phyloP scores from a whole-genome alignment of 768 basidiomycete genomes.

The Pisolithus tinctorius region DNA sequence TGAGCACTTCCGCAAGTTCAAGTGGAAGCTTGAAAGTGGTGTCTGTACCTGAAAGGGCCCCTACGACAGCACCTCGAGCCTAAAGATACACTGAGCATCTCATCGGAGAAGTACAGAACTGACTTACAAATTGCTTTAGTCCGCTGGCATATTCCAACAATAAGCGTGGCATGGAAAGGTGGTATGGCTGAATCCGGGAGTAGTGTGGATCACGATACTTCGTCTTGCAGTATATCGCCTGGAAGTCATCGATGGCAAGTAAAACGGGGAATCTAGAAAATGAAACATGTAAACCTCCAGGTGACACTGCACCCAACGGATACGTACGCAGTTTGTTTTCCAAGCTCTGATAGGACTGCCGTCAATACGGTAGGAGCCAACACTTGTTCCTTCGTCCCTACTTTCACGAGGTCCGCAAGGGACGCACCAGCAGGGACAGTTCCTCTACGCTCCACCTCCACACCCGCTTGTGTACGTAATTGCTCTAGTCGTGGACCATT shows the following conservation, averaged over 20 bases:
- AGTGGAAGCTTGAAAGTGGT: slow-evolving; percentile 50
- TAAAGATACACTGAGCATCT: slow-evolving; percentile 22
- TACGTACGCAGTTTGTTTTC: slow-evolving; percentile 52
- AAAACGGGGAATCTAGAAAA: slow-evolving; percentile 62
- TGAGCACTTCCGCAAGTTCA: slow-evolving; percentile 61
- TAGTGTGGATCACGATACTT: slow-evolving; percentile 72
- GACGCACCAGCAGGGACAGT: slow-evolving; percentile 41
- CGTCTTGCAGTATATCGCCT: slow-evolving; percentile 65
- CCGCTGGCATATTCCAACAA: slow-evolving; percentile 78
- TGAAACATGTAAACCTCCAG: not conserved
- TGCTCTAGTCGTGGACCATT: slow-evolving; percentile 42
- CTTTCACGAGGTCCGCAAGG: slow-evolving; percentile 48
- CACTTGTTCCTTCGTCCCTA: slow-evolving; percentile 48
- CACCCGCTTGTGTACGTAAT: slow-evolving; percentile 35
- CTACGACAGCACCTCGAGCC: slow-evolving; percentile 66
- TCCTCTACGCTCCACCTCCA: slow-evolving; percentile 42
- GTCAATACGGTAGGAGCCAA: slow-evolving; percentile 51
- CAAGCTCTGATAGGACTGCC: slow-evolving; percentile 54
- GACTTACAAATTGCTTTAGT: slow-evolving; percentile 55
- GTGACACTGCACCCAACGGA: not conserved
- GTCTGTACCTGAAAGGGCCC: slow-evolving; percentile 59
- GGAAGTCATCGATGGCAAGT: slow-evolving; percentile 84
- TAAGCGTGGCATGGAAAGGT: slow-evolving; percentile 72
- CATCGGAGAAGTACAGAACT: not conserved
- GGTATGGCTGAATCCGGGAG: slow-evolving; percentile 60